These are phyloP conservation scores for Dryas alaskensis DNA, from an alignment of 306 rosid genomes.

Conservation along the genomic window DNA sequence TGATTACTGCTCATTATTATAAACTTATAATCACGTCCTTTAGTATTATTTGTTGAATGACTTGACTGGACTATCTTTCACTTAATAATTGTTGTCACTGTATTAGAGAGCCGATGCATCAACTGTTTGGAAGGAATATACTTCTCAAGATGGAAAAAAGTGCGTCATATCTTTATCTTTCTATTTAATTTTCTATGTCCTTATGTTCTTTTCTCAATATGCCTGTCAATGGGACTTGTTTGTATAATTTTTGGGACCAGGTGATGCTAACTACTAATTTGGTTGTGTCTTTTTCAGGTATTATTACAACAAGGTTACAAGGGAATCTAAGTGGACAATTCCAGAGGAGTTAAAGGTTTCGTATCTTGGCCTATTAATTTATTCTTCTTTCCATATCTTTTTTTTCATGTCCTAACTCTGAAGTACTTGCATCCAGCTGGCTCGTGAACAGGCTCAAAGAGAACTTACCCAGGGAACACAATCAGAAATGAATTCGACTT, in stretches of 20 bases:
- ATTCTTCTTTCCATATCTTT: neutral
- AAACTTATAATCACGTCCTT: neutral
- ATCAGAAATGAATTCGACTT: slow-evolving; percentile 43
- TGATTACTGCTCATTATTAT: slow-evolving; percentile 7
- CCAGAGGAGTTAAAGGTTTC: slow-evolving; percentile 94
- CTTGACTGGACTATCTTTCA: slow-evolving; percentile 23
- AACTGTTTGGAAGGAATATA: slow-evolving; percentile 97
- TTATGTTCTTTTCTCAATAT: slow-evolving; percentile 12
- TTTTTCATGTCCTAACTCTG: slow-evolving; percentile 19
- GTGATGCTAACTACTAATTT: slow-evolving; percentile 17
- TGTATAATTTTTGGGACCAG: neutral
- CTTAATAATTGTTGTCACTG: slow-evolving; percentile 45
- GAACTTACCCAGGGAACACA: slow-evolving; percentile 52
- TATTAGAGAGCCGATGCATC: slow-evolving; percentile 98
- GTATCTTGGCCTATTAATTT: slow-evolving; percentile 22
- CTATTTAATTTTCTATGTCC: slow-evolving; percentile 17
- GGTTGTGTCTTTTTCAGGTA: slow-evolving; percentile 57
- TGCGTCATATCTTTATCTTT: slow-evolving; percentile 36
- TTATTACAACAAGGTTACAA: slow-evolving; percentile 87
- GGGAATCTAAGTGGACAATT: slow-evolving; percentile 95
- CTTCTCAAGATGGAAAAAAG: slow-evolving; percentile 94
- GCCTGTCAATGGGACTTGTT: neutral
- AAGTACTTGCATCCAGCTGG: slow-evolving; percentile 58
- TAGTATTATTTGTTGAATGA: slow-evolving; percentile 26
- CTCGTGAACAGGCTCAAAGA: slow-evolving; percentile 89